phyloP scores from a whole-genome alignment of 352 stramenopile species.

The Pseudoperonospora humuli region DNA sequence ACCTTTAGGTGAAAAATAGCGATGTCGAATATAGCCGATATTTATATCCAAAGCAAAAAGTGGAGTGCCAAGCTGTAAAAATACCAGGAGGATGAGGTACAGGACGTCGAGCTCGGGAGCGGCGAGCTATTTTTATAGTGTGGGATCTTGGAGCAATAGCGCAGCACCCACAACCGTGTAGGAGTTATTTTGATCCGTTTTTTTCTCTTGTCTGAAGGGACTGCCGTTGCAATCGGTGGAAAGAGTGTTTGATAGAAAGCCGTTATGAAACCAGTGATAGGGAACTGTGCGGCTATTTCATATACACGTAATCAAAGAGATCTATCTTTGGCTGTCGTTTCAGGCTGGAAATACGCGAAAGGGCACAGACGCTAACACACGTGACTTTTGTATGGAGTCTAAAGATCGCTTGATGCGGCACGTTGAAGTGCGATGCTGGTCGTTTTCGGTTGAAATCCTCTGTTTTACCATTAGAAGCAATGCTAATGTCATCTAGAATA shows the following conservation, averaged over 20 bases:
- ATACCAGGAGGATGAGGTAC: slow-evolving; percentile 6
- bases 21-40: slow-evolving; percentile 21
- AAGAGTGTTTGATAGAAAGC: slow-evolving; percentile 7
- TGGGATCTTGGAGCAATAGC: neutral
- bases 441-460: slow-evolving; percentile 12
- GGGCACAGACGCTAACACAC: neutral
- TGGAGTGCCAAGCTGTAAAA: slow-evolving; percentile 17
- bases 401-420: slow-evolving; percentile 7
- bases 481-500: no score
- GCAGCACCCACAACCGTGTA: neutral
- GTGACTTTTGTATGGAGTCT: slow-evolving; percentile 2
- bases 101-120: slow-evolving; percentile 5
- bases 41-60: slow-evolving; percentile 27
- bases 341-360: slow-evolving; percentile 3
- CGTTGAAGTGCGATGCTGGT: slow-evolving; percentile 12
- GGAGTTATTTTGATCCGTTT: slow-evolving; percentile 42
- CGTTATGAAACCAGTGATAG: slow-evolving; percentile 25
- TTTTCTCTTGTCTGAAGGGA: slow-evolving; percentile 10
- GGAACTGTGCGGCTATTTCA: neutral
- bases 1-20: slow-evolving; percentile 23
- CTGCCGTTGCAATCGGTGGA: slow-evolving; percentile 30
- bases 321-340: slow-evolving; percentile 14
- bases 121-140: slow-evolving; percentile 33
- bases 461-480: slow-evolving; percentile 11
- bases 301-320: slow-evolving; percentile 2